phyloP scores from a whole-genome alignment of 805 yeast genomes.

The Scheffersomyces spartinae region DNA sequence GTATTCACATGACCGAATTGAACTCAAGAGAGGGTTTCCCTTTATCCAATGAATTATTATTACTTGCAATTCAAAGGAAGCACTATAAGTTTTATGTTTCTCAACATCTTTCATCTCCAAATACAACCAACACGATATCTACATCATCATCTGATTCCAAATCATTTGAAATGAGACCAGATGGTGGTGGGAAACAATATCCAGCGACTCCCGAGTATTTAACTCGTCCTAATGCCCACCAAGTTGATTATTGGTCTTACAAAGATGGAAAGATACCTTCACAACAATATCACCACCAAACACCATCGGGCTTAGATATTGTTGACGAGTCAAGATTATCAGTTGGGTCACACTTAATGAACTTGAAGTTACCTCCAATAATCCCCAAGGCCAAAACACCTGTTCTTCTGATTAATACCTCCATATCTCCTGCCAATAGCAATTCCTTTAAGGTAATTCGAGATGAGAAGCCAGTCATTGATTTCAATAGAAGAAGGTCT shows the following conservation, averaged over 20 bases:
- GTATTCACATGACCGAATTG: conserved; percentile 5
- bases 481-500: conserved; percentile 4
- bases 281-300: conserved; percentile 11
- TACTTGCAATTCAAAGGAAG: no score
- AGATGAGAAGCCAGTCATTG: background rate
- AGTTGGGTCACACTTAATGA: conserved; percentile 1
- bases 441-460: background rate
- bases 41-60: conserved; percentile 12
- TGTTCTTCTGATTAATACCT: conserved; percentile 9
- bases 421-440: conserved; percentile 4
- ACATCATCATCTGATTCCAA: conserved; percentile 45
- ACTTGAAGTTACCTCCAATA: conserved; percentile 2
- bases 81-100: conserved; percentile 26
- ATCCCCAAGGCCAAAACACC: conserved; percentile 5
- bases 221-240: conserved; percentile 19
- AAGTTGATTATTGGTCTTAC: conserved; percentile 45
- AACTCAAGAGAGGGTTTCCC: conserved; percentile 3
- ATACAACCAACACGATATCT: conserved; percentile 23
- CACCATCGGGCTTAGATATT: conserved; percentile 1
- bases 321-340: conserved; percentile 9
- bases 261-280: conserved; percentile 26
- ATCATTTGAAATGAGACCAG: conserved; percentile 37
- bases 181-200: conserved; percentile 30
- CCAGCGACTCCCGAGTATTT: conserved; percentile 65
- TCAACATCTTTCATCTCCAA: conserved; percentile 22